A percentile compares a stretch with the other conserved stretches of the same genome.
These are phyloP conservation scores for Limonium bicolor DNA, from an alignment of 148 eudicot species.

Conservation along the genomic window DNA sequence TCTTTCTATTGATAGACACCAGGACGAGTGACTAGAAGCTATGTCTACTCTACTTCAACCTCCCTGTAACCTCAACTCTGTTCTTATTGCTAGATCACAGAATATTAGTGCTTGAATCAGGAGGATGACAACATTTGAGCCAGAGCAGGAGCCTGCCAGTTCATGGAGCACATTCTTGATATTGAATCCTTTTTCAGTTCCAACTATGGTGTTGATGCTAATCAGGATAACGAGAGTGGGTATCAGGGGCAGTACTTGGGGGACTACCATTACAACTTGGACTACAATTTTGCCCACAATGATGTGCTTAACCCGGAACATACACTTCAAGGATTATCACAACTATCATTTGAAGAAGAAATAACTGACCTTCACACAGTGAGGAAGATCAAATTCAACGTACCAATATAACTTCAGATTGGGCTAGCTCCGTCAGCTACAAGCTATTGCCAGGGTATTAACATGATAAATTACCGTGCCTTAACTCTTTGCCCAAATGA, in stretches of 20 bases:
- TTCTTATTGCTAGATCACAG: slow-evolving; percentile 2
- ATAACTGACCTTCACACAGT: slow-evolving; percentile 34
- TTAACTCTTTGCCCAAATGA: not conserved
- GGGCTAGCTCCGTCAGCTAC: slow-evolving; percentile 27
- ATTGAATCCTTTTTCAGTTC: slow-evolving; percentile 20
- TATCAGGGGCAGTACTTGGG: slow-evolving; percentile 25
- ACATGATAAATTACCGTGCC: slow-evolving; percentile 1
- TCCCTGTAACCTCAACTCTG: not conserved
- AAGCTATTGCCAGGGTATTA: slow-evolving; percentile 35
- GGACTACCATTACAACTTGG: slow-evolving; percentile 20
- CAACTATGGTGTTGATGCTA: slow-evolving; percentile 32
- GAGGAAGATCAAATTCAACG: slow-evolving; percentile 25
- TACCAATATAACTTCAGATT: slow-evolving; percentile 25
- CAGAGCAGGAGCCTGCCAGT: slow-evolving; percentile 38
- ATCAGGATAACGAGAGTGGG: slow-evolving; percentile 41
- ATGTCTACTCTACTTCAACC: not conserved
- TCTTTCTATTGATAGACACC: not conserved
- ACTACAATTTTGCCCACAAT: slow-evolving; percentile 23
- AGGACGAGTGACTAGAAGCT: not conserved
- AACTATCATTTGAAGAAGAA: slow-evolving; percentile 41
- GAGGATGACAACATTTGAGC: slow-evolving; percentile 16
- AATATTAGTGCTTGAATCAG: not conserved
- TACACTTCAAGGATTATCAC: slow-evolving; percentile 38
- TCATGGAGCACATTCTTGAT: slow-evolving; percentile 52
- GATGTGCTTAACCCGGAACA: slow-evolving; percentile 30